Evolutionary conservation across 208 protist genomes (phyloP), one percentile per base, ranked within the genome.

Genomic region (Crithidia fasciculata): DNA sequence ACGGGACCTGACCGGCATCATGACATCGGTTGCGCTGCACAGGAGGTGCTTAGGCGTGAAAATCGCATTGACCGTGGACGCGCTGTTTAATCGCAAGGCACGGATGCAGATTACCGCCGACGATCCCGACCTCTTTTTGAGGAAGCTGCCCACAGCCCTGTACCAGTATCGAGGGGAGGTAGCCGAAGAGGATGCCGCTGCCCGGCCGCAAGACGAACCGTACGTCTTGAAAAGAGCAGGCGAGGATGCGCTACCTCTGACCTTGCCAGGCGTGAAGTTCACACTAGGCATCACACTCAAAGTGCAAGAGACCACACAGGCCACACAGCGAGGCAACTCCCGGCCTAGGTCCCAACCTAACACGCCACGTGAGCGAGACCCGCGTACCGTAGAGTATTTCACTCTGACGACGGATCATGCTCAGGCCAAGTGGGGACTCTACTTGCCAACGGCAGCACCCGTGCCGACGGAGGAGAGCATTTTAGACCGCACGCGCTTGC

Each of bases 251-350:
- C 55, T 59, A 40, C 55, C 55, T 12, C 16, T 9, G 4, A 40
- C 6, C 28, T 40, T 59, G 28, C 55, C 6, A 59, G 55, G 55
- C 19, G 55, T 40, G 7, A 9, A 18, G 16, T 59, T 59, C 28
- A 19, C 18, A 0, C 28, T 59, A 9, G 55, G 55, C 8, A 59
- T 40, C 28, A 59, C 55, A 40, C 8, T 19, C 19, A 59, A 18
- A 59, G 18, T 41, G 8, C 16, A 40, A 15, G 55, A 36, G 28
- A 40, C 28, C 28, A 59, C 55, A 40, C 55, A 8, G 28, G 55
- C 55, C 16, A 36, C 55, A 59, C 55, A 59, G 55, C 55, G 55
- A 59, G 16, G 55, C 6, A 59, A 40, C 55, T 59, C 28, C 19
- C 6, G 55, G 18, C 19, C 55, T 12, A 59, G 55, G 55, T 59